Conservation (phyloP, 1,284 basidiomycete genomes). For the Tylopilus microsporus region DNA sequence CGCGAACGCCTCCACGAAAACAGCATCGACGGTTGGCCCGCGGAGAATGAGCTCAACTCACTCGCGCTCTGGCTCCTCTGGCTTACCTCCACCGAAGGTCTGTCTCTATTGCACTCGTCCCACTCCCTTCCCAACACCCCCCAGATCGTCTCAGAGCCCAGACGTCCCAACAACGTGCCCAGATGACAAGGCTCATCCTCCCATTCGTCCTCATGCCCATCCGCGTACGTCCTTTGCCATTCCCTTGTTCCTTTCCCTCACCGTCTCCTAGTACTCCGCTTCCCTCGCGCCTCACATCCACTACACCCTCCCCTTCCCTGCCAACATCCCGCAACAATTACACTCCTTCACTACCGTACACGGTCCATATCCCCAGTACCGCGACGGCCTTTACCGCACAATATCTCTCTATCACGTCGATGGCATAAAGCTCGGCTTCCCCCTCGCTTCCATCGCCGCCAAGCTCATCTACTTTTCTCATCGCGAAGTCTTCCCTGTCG, state of each 20-base stretch:
- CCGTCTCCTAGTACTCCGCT: constrained; percentile 44
- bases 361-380: constrained; percentile 56
- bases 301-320: constrained; percentile 47
- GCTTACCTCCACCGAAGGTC: constrained; percentile 52
- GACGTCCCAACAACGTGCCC: constrained; percentile 35
- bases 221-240: constrained; percentile 36
- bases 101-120: constrained; percentile 4
- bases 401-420: constrained; percentile 41
- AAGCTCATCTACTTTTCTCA: constrained; percentile 60
- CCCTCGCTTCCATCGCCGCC: constrained; percentile 53
- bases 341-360: constrained; percentile 47
- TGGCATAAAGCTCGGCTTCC: constrained; percentile 37
- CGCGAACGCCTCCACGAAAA: constrained; percentile 43
- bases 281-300: constrained; percentile 59
- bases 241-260: constrained; percentile 4
- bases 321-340: constrained; percentile 19
- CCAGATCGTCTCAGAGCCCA: constrained; percentile 49
- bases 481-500: constrained; percentile 47
- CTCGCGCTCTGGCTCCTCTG: constrained; percentile 63
- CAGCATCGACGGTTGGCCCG: constrained; percentile 50
- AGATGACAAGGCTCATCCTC: constrained; percentile 48
- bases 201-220: constrained; percentile 55
- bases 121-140: not conserved
- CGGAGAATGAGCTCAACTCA: constrained; percentile 44
- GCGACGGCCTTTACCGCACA: constrained; percentile 27